These are phyloP conservation scores for Phyllosticta ampelicida DNA, from an alignment of 2,329 filamentous ascomycete species.

Conservation along the genomic window DNA sequence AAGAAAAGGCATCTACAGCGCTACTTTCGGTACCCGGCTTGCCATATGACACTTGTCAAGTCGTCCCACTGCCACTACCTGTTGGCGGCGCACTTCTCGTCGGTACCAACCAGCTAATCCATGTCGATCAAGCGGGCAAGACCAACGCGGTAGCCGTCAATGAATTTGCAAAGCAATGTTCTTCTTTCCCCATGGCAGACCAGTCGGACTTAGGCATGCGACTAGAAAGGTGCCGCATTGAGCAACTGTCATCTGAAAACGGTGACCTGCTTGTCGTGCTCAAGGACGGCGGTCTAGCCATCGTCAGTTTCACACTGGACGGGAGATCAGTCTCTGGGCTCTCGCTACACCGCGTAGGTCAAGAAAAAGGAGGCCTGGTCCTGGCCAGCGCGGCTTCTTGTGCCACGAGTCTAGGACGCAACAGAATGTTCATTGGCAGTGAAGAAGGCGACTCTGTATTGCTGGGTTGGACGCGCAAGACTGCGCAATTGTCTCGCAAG, in stretches of 20 bases:
- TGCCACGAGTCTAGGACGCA: conserved; percentile 55
- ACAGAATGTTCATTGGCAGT: conserved; percentile 72
- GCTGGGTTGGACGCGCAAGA: conserved; percentile 65
- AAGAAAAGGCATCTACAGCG: conserved; percentile 85
- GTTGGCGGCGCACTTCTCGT: conserved; percentile 82
- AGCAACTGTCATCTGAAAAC: conserved; percentile 62
- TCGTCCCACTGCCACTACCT: conserved; percentile 72
- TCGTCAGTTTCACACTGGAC: conserved; percentile 76
- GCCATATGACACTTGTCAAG: conserved; percentile 75
- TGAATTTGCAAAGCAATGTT: conserved; percentile 71
- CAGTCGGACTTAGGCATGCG: conserved; percentile 71
- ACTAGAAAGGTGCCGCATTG: conserved; percentile 70
- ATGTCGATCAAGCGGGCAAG: conserved; percentile 92
- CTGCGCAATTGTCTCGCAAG: conserved; percentile 50
- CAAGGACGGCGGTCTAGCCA: conserved; percentile 60
- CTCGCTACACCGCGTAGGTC: conserved; percentile 54
- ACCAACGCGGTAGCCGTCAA: conserved; percentile 89
- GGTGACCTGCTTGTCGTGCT: conserved; percentile 80
- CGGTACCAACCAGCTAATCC: conserved; percentile 82
- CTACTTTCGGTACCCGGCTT: conserved; percentile 77
- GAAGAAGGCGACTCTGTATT: conserved; percentile 73
- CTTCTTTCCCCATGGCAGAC: conserved; percentile 74
- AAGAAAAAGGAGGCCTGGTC: conserved; percentile 52
- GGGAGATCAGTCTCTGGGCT: conserved; percentile 85
- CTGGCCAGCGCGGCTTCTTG: conserved; percentile 57